These are phyloP conservation scores for Verticillium dahliae DNA, from an alignment of 2,329 filamentous ascomycete genomes.

Conservation along the genomic window DNA sequence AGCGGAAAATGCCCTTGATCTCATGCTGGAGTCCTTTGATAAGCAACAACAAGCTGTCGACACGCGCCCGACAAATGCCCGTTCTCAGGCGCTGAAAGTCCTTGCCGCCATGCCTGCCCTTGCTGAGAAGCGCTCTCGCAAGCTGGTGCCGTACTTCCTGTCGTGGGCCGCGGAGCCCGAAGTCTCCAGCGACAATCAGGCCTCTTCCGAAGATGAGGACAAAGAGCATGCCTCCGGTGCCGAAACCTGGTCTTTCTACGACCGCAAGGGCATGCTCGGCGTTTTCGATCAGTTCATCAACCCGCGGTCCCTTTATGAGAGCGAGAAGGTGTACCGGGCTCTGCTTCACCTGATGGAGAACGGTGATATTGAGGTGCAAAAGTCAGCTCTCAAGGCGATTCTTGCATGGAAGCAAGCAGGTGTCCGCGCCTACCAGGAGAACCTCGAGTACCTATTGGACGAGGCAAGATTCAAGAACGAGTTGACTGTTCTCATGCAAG, in stretches of 20 bases:
- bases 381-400: slow-evolving; percentile 74
- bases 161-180: slow-evolving; percentile 63
- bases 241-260: slow-evolving; percentile 62
- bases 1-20: slow-evolving; percentile 45
- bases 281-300: slow-evolving; percentile 84
- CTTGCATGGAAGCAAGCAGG: slow-evolving; percentile 81
- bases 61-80: slow-evolving; percentile 47
- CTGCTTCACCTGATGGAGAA: slow-evolving; percentile 74
- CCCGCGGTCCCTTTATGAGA: slow-evolving; percentile 73
- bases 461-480: slow-evolving; percentile 91
- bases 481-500: slow-evolving; percentile 79
- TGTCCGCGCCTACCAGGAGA: slow-evolving; percentile 74
- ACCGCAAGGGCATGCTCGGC: slow-evolving; percentile 75
- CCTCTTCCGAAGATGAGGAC: slow-evolving; percentile 31
- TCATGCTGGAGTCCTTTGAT: slow-evolving; percentile 59
- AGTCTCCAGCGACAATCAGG: slow-evolving; percentile 28
- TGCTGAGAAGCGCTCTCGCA: slow-evolving; percentile 80
- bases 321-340: slow-evolving; percentile 67
- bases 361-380: slow-evolving; percentile 86
- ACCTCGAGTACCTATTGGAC: slow-evolving; percentile 79
- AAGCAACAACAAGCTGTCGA: slow-evolving; percentile 51
- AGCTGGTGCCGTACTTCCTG: slow-evolving; percentile 79
- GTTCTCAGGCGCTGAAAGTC: slow-evolving; percentile 74
- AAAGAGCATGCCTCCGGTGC: slow-evolving; percentile 29
- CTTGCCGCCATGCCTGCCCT: slow-evolving; percentile 66